Evolutionary conservation across 768 basidiomycete species (phyloP).

Genomic region (Porpolomopsis calyptriformis): DNA sequence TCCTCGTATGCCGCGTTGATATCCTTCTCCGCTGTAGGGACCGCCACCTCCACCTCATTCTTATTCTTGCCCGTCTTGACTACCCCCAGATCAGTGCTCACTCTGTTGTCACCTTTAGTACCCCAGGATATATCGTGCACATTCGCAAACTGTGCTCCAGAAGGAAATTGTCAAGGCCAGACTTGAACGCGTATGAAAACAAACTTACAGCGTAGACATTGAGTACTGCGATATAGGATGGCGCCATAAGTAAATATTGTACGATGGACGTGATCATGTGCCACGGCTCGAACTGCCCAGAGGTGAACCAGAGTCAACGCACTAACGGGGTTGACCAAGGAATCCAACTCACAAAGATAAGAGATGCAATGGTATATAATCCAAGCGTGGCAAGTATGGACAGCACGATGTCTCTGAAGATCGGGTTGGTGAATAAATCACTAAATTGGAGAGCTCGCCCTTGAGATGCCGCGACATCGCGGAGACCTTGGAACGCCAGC

Average conservation of each 20-base stretch:
- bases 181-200: not conserved
- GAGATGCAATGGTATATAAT: slow-evolving; percentile 70
- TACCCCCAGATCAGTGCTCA: slow-evolving; percentile 75
- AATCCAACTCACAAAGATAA: slow-evolving; percentile 76
- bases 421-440: slow-evolving; percentile 64
- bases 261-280: slow-evolving; percentile 96
- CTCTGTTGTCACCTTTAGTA: slow-evolving; percentile 89
- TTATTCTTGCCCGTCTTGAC: slow-evolving; percentile 56
- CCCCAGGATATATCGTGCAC: slow-evolving; percentile 94
- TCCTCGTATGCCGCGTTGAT: slow-evolving; percentile 87
- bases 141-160: slow-evolving; percentile 64
- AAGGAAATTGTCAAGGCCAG: not conserved
- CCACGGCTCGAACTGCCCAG: slow-evolving; percentile 83
- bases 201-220: slow-evolving; percentile 73
- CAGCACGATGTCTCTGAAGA: slow-evolving; percentile 79
- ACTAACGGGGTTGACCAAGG: too few species aligned
- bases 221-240: slow-evolving; percentile 87
- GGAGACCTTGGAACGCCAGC: slow-evolving; percentile 73
- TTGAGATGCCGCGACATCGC: slow-evolving; percentile 39
- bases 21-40: slow-evolving; percentile 83
- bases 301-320: not conserved
- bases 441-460: slow-evolving; percentile 38
- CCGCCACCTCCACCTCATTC: slow-evolving; percentile 76
- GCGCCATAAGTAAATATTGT: slow-evolving; percentile 87
- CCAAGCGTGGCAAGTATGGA: slow-evolving; percentile 84